Percentiles rank a stretch among this genome's conserved stretches.
These are phyloP conservation scores for Botrytis aclada DNA, from an alignment of 2,329 filamentous ascomycete genomes.

Conservation along the genomic window DNA sequence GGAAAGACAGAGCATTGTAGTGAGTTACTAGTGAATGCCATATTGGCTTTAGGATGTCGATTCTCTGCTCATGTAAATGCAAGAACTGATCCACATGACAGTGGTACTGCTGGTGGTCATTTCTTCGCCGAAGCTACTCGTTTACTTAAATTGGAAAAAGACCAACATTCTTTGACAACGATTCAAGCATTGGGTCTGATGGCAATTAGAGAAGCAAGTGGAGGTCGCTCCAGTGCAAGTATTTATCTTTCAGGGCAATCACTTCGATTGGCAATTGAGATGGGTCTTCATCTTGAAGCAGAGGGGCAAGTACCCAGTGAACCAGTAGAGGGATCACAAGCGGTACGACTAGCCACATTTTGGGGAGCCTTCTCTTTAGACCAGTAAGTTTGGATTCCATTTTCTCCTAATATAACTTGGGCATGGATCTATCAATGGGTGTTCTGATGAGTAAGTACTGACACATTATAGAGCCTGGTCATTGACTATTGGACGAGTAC, in stretches of 20 bases:
- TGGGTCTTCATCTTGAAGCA: constrained; percentile 27
- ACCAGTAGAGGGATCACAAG: constrained; percentile 40
- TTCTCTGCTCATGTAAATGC: constrained; percentile 66
- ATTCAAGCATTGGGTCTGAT: constrained; percentile 74
- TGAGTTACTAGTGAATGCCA: constrained; percentile 43
- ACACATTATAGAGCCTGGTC: constrained; percentile 57
- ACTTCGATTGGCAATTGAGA: constrained; percentile 62
- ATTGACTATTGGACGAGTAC: constrained; percentile 59
- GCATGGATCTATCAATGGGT: background rate
- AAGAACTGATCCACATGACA: constrained; percentile 57
- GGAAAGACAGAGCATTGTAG: constrained; percentile 32
- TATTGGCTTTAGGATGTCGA: constrained; percentile 57
- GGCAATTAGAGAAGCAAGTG: constrained; percentile 69
- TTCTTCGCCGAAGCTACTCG: constrained; percentile 69
- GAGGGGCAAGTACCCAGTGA: constrained; percentile 19
- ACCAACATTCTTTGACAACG: constrained; percentile 63
- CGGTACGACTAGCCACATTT: constrained; percentile 49
- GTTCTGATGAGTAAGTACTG: background rate
- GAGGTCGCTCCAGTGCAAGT: constrained; percentile 66
- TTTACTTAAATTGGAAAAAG: constrained; percentile 49
- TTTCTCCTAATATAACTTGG: constrained; percentile 46
- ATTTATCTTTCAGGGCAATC: constrained; percentile 71
- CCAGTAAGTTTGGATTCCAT: constrained; percentile 53
- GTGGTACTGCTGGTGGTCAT: constrained; percentile 64
- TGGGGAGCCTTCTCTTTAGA: constrained; percentile 47